Evolutionary conservation across 768 basidiomycete species (phyloP).

Genomic region (Cystofilobasidium bisporidii): DNA sequence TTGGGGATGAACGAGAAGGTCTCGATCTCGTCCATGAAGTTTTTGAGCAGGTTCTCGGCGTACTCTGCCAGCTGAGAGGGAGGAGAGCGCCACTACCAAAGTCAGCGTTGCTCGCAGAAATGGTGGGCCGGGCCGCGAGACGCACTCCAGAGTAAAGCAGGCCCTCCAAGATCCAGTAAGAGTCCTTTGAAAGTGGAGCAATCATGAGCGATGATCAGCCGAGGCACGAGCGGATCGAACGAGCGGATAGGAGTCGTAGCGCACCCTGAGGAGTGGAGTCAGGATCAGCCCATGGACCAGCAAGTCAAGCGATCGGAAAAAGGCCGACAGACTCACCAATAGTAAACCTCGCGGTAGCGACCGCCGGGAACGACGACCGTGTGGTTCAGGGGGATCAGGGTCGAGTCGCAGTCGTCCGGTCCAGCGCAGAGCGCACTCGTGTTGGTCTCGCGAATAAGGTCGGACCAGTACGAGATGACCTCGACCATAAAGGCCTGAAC

Average conservation of each 20-base stretch:
- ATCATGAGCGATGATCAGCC: no score
- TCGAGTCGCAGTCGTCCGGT: conserved; percentile 57
- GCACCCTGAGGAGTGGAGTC: no score
- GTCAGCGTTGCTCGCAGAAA: no score
- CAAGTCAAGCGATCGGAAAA: no score
- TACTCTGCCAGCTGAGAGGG: conserved; percentile 44
- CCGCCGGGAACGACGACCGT: conserved; percentile 83
- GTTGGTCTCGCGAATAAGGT: conserved; percentile 65
- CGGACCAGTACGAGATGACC: conserved; percentile 79
- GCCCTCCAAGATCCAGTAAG: conserved; percentile 49
- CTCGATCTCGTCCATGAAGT: conserved; percentile 90
- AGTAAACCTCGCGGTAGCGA: conserved; percentile 43
- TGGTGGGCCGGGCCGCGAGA: no score
- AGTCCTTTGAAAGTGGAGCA: background rate
- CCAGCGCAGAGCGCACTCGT: conserved; percentile 54
- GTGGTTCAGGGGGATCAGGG: conserved; percentile 79
- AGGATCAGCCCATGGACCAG: no score
- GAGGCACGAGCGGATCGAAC: no score
- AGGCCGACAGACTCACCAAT: no score
- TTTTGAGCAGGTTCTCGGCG: conserved; percentile 68
- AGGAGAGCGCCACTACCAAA: no score
- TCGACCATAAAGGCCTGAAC: conserved; percentile 61
- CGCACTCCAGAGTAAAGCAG: conserved; percentile 65
- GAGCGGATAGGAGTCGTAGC: no score
- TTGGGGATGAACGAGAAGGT: conserved; percentile 85